Base-by-base conservation (phyloP, 306 rosid genomes). In the Senna siamea region DNA sequence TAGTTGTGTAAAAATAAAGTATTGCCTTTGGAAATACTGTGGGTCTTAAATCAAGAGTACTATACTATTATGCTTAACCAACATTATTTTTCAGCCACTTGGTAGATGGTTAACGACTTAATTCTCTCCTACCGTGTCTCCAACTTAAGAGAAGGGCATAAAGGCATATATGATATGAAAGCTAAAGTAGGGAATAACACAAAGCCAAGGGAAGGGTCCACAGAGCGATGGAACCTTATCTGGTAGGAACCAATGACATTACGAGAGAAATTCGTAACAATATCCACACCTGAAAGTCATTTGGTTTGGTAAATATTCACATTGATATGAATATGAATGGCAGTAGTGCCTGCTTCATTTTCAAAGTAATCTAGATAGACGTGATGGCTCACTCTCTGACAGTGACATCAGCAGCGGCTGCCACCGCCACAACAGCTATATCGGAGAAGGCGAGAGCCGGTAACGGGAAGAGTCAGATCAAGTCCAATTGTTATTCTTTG, bases 151-250 rank as follows among this genome's bases (percentile, higher is more conserved):
- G 30, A 26, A 26, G n/a, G n/a, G n/a, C n/a, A n/a, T n/a, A n/a
- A 32, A 50, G 17, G 9, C 15, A 2, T 41, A 41, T 4, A 34
- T 10, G 15, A n/a, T n/a, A 32, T 7, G 14, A 38, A 55, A 55
- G 9, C 23, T 59, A 32, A 8, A 15, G 13, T n/a, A 9, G 23
- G 38, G 48, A 60, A 56, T 19, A 6, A 52, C 3, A 34, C 28
- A 51, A 20, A 6, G 12, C 35, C n/a, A 15, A 65, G 76, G 89
- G 81, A 55, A 57, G 83, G 97, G 93, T 59, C 96, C 98, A 89
- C 89, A 32, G 2, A 51, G 61, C 4, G 54, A 66, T 67, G 79
- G 28, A 77, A 63, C 86, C 94, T 91, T 93, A 93, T 93, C 98
- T 9, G 38, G 22, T 72, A 23, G 4, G 30, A 77, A 72, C 98